Base-by-base conservation (phyloP, 805 yeast genomes). In the Kodamaea neixiangensis region DNA sequence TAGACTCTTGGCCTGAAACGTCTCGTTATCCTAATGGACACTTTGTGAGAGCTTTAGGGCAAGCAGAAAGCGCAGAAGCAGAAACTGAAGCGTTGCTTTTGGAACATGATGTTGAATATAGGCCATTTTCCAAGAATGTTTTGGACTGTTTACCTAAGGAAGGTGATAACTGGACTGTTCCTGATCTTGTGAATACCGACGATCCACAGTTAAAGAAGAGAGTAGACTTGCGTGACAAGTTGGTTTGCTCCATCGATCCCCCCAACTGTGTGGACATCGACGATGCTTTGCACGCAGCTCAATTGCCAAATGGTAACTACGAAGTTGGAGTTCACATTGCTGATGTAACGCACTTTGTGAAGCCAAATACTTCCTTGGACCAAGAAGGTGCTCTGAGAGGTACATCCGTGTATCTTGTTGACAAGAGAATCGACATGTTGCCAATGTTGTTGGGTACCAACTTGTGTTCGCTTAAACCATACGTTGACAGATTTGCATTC, bases 241-340 rank as follows among this genome's bases (percentile, higher is more conserved):
- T 90, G 45, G 89, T 94, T 38, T 94, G 99, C 67, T 87, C 96
- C 19, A 94, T 94, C 59, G 99, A 94, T 76, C 99, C 99, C 7
- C 97, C 97, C 1, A 86, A 87, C 25, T 93, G 98, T 83, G 97
- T 92, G 57, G 99, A 94, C 81, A 94, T 94, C 62, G 99, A 94
- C 74, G 97, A 94, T 74, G 99, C 99, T 1, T 75, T 94, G 45
- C 99, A 94, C 65, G 98, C 98, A 0, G 74, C 79, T 55, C 65
- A 66, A 48, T 77, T 94, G 46, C 91, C 96, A 1, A 94, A 94
- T 66, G 99, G 99, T 0, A 89, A 93, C 65, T 91, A 81, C 75
- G 97, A 94, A 67, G 96, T 94, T 50, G 99, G 99, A 63, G 99
- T 94, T 25, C 99, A 94, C 65, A 94, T 94, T 73, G 99, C 99